phyloP scores from a whole-genome alignment of 1,139 yeast genomes.

The Meyerozyma elateridarum region DNA sequence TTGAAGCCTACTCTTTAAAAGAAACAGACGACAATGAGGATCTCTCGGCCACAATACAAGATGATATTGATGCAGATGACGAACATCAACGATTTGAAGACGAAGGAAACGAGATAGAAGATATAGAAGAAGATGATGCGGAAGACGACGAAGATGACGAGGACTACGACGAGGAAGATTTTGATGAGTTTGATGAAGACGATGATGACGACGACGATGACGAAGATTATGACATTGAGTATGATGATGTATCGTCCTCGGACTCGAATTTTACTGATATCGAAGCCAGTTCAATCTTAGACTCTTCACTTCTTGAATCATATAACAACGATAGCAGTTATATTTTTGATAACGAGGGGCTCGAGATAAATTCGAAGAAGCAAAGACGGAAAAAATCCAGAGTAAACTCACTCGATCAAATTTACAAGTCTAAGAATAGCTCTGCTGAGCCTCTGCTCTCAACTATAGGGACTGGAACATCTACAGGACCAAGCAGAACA shows the following conservation, averaged over 20 bases:
- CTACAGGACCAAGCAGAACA: conserved; percentile 1
- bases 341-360: conserved; percentile 15
- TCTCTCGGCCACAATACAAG: no score
- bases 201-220: conserved; percentile 12
- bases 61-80: no score
- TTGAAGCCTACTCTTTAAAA: no score
- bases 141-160: conserved; percentile 10
- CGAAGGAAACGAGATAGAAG: conserved; percentile 12
- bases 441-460: no score
- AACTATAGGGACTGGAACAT: no score
- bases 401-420: conserved; percentile 10
- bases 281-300: conserved; percentile 36
- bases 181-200: conserved; percentile 9
- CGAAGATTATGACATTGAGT: conserved; percentile 12
- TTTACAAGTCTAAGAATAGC: conserved; percentile 7
- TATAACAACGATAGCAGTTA: conserved; percentile 16
- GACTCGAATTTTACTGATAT: conserved; percentile 46
- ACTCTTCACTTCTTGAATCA: conserved; percentile 29
- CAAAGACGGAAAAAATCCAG: conserved; percentile 12
- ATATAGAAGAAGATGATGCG: conserved; percentile 15
- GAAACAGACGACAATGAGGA: no score
- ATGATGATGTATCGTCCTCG: conserved; percentile 25
- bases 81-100: no score
- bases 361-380: conserved; percentile 12
- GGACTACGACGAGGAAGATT: conserved; percentile 7